These are phyloP conservation scores for Austropuccinia psidii DNA, from an alignment of 1,284 basidiomycete species.

Conservation along the genomic window DNA sequence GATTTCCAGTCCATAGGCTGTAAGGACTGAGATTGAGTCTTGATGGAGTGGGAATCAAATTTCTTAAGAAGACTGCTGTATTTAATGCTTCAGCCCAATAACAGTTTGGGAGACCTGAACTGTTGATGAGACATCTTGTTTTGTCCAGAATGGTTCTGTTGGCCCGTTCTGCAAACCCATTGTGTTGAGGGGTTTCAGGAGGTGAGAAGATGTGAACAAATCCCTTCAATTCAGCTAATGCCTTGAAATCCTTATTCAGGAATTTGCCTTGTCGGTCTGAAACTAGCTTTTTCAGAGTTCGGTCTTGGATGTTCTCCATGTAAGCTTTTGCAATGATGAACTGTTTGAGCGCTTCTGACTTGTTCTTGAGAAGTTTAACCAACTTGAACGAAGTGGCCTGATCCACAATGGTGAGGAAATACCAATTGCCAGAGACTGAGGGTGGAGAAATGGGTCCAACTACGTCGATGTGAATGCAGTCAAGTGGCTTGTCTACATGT, in stretches of 20 bases:
- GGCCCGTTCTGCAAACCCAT: slow-evolving; percentile 45
- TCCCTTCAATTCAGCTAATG: slow-evolving; percentile 43
- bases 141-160: slow-evolving; percentile 45
- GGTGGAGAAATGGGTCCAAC: not conserved
- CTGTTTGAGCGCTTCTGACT: not conserved
- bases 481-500: not conserved
- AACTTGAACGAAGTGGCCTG: not conserved
- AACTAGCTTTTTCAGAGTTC: not conserved
- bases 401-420: not conserved
- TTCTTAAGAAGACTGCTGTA: slow-evolving; percentile 47
- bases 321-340: no score
- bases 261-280: slow-evolving; percentile 47
- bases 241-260: slow-evolving; percentile 41
- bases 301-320: no score
- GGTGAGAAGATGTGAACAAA: slow-evolving; percentile 46
- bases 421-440: not conserved
- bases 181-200: slow-evolving; percentile 48
- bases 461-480: not conserved
- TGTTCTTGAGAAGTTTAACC: not conserved
- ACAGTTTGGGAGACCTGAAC: slow-evolving; percentile 42
- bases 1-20: not conserved
- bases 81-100: slow-evolving; percentile 48
- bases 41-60: slow-evolving; percentile 41
- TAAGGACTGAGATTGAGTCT: no score
- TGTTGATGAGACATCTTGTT: slow-evolving; percentile 43